phyloP scores from a whole-genome alignment of 192 early-diverging fungal genomes.

The Backusella parvicylindrica region DNA sequence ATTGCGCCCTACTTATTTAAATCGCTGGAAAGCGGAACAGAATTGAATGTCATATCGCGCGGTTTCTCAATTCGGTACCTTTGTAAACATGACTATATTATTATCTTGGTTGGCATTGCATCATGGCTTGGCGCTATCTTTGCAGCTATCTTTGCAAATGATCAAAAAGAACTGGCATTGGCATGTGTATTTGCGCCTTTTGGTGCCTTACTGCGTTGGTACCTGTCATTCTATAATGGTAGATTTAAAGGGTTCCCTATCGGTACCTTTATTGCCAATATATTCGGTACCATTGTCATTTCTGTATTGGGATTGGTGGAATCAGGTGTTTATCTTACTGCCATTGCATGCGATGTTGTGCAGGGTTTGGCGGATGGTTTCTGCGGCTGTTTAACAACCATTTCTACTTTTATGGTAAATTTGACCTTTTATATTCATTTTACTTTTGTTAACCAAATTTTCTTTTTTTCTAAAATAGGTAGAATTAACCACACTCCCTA shows the following conservation, averaged over 20 bases:
- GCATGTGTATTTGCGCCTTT: constrained; percentile 48
- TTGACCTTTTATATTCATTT: background rate
- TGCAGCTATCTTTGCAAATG: constrained; percentile 22
- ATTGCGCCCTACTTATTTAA: background rate
- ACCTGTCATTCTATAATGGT: constrained; percentile 43
- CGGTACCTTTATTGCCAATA: constrained; percentile 51
- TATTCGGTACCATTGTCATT: constrained; percentile 41
- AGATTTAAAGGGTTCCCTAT: constrained; percentile 34
- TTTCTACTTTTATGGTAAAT: constrained; percentile 21
- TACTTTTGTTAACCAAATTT: background rate
- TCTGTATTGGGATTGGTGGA: constrained; percentile 39
- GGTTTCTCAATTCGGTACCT: constrained; percentile 12
- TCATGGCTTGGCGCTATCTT: constrained; percentile 38
- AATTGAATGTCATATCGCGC: background rate
- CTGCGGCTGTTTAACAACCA: constrained; percentile 37
- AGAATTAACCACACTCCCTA: constrained; percentile 30
- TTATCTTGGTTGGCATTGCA: constrained; percentile 1
- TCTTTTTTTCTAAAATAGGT: constrained; percentile 14
- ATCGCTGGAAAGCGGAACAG: background rate
- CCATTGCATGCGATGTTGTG: constrained; percentile 33
- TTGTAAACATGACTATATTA: background rate
- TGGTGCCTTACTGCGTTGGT: constrained; percentile 50
- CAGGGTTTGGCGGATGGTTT: constrained; percentile 49
- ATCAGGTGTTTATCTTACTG: constrained; percentile 26
- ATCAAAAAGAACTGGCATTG: constrained; percentile 33